Conservation (phyloP, 2,329 filamentous ascomycete species). For the Talaromyces sp. region DNA sequence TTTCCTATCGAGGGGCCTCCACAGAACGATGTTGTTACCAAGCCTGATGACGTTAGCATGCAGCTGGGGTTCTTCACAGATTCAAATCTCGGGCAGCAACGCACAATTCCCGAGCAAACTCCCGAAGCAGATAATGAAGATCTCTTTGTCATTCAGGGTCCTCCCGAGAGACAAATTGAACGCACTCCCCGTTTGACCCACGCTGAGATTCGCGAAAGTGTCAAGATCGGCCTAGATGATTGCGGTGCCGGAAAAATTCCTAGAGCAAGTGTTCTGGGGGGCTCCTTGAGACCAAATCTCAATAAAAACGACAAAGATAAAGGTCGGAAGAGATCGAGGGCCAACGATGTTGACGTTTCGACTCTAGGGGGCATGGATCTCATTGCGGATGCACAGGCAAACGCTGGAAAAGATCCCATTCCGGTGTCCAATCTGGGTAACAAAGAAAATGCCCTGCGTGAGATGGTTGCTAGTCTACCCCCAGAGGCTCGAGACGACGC, state of each 20-base stretch:
- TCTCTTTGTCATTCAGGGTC: conserved; percentile 7
- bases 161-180: neutral
- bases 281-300: neutral
- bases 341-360: conserved; percentile 21
- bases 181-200: conserved; percentile 3
- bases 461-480: conserved; percentile 33
- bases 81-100: neutral
- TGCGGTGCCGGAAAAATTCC: neutral
- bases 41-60: neutral
- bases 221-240: conserved; percentile 2
- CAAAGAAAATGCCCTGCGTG: conserved; percentile 30
- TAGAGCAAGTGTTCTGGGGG: too few species aligned
- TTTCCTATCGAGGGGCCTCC: neutral
- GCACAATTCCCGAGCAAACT: neutral
- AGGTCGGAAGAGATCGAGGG: conserved; percentile 6
- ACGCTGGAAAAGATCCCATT: conserved; percentile 21
- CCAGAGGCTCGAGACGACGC: conserved; percentile 23
- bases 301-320: neutral
- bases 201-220: conserved; percentile 10
- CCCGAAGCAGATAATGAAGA: conserved; percentile 4
- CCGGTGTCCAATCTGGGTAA: conserved; percentile 25
- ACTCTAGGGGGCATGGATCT: conserved; percentile 23
- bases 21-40: neutral
- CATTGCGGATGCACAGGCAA: conserved; percentile 27
- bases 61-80: neutral